A percentile compares a stretch with the other conserved stretches of the same genome.
Conservation (phyloP, 805 yeast genomes). For the Wickerhamomyces xylosicus region DNA sequence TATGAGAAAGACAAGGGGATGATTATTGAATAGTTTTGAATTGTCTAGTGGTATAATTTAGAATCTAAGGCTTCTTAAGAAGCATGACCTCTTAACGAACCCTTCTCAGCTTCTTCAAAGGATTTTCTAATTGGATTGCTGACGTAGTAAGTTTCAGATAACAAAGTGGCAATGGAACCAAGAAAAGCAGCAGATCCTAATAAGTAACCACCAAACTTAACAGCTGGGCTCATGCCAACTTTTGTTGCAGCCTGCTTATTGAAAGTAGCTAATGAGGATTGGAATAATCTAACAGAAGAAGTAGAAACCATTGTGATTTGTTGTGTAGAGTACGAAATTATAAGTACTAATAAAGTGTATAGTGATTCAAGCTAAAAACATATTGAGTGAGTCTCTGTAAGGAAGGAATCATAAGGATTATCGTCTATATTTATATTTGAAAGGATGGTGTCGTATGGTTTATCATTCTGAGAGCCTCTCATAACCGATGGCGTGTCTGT, state of each 20-base stretch:
- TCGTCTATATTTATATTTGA: too few relatives aligned
- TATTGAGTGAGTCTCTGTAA: too few relatives aligned
- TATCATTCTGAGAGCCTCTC: too few relatives aligned
- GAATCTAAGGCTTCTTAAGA: neutral
- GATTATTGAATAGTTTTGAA: neutral
- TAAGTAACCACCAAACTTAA: slow-evolving; percentile 9
- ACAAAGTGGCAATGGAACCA: slow-evolving; percentile 9
- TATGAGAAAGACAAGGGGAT: too few relatives aligned
- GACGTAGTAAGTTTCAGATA: slow-evolving; percentile 17
- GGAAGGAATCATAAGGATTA: too few relatives aligned
- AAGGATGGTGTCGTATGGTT: too few relatives aligned
- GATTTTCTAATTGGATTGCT: slow-evolving; percentile 17
- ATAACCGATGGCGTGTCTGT: too few relatives aligned
- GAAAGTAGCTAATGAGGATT: slow-evolving; percentile 13
- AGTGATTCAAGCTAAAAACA: too few relatives aligned
- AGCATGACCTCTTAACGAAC: neutral
- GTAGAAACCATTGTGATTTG: slow-evolving; percentile 15
- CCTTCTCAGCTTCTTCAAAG: slow-evolving; percentile 5
- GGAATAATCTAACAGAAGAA: slow-evolving; percentile 14
- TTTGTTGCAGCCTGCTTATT: slow-evolving; percentile 10
- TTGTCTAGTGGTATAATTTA: neutral
- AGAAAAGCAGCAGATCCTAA: slow-evolving; percentile 12
- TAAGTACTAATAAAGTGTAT: too few relatives aligned
- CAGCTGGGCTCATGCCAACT: neutral
- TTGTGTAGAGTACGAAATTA: too few relatives aligned